phyloP scores from a whole-genome alignment of 1,284 basidiomycete species.

The Termitomyces sp. region DNA sequence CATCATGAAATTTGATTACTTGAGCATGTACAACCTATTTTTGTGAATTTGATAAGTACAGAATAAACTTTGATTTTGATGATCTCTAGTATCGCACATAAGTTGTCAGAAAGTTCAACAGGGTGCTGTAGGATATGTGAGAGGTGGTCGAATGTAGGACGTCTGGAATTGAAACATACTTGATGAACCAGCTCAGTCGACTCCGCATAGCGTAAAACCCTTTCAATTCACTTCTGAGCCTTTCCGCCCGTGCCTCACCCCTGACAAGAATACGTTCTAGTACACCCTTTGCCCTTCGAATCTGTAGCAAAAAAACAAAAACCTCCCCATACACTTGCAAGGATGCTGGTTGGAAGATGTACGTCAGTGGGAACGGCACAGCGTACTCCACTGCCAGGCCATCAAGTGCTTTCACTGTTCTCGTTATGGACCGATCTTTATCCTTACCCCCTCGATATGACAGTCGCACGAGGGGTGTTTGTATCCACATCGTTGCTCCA shows the following conservation, averaged over 20 bases:
- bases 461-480: constrained; percentile 69
- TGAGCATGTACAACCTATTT: constrained; percentile 64
- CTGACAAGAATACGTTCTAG: constrained; percentile 66
- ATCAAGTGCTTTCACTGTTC: constrained; percentile 60
- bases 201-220: constrained; percentile 70
- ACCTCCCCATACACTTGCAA: constrained; percentile 64
- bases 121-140: constrained; percentile 41
- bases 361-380: constrained; percentile 77
- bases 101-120: constrained; percentile 70
- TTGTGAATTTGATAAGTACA: constrained; percentile 4
- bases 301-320: constrained; percentile 74
- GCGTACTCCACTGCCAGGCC: constrained; percentile 71
- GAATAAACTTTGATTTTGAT: not conserved
- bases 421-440: constrained; percentile 34
- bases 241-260: constrained; percentile 29
- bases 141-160: not conserved
- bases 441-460: constrained; percentile 51
- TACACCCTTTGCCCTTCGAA: constrained; percentile 66
- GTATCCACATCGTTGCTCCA: constrained; percentile 51
- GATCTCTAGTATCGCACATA: constrained; percentile 43
- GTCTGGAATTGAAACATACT: constrained; percentile 44
- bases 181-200: constrained; percentile 77
- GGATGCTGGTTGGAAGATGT: constrained; percentile 63
- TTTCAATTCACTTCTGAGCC: constrained; percentile 46
- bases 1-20: constrained; percentile 51